Evolutionary conservation across 257 asterid genomes (phyloP), one percentile per base, ranked within the genome.

Genomic region (Primulina huaijiensis): DNA sequence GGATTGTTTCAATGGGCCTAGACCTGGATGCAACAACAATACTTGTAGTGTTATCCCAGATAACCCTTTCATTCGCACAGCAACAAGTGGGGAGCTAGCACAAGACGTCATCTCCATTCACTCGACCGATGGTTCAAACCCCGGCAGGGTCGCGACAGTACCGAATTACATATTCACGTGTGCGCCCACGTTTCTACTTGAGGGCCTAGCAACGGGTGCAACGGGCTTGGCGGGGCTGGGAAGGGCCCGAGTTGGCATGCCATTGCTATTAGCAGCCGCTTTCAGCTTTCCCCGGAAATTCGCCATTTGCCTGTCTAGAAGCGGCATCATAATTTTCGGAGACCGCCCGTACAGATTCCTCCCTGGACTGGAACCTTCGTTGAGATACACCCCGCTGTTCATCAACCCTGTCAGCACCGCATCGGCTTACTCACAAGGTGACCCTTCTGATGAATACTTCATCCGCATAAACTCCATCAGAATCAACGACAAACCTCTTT

Each of bases 331-430:
- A 2, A 78, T 87, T 46, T 82, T 89, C 67, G 95, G 93, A 1
- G 84, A 79, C 58, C 80, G 89, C 23, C 92, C 91, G 12, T 90
- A 88, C 19, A 70, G 69, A 0, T 64, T 88, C 70, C 84, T 90
- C 6, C 88, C 82, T 62, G 70, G 0, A 60, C 60, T 4, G 82
- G 82, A 33, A 69, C 70, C 10, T 67, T 56, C 70, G 0, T 82
- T 90, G 8, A 52, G 52, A 2, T 88, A 62, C 85, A 88, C 90
- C 12, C 92, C 88, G 2, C 75, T 90, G 33, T 31, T 76, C 65
- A 31, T 79, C 8, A 90, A 90, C 76, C 90, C 89, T 0, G 88
- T 89, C 11, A 82, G 89, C 80, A 85, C 92, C 6, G 88, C 87
- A 0, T 55, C 67, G 21, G 55, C 83, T 1, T 84, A 1, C 56